phyloP scores from a whole-genome alignment of 2,329 filamentous ascomycete genomes.

The Penicillium sp. region DNA sequence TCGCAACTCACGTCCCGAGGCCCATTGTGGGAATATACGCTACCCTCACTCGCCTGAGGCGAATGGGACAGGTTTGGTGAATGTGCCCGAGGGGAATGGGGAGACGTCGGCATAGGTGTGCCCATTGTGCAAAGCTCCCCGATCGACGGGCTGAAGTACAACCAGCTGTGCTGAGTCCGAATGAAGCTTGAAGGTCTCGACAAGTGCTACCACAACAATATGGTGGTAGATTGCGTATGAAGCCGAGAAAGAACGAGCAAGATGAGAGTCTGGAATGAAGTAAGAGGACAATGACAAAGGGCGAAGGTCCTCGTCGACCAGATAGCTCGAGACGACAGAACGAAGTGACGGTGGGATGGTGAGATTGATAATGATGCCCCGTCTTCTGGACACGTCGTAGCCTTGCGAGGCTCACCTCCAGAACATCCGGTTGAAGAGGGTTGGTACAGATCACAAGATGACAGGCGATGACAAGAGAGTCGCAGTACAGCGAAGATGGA shows the following conservation, averaged over 20 bases:
- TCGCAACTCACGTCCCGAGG: slow-evolving; percentile 17
- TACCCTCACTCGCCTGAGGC: slow-evolving; percentile 20
- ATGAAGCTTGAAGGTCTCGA: neutral
- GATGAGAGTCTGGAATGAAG: neutral
- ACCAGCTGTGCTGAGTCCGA: neutral
- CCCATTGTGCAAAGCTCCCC: slow-evolving; percentile 21
- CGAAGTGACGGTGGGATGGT: neutral
- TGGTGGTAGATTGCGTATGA: neutral
- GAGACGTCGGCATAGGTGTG: slow-evolving; percentile 21
- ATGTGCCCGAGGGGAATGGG: slow-evolving; percentile 22
- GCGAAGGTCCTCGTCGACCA: neutral
- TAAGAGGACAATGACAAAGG: neutral
- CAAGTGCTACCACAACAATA: neutral
- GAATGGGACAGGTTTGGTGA: slow-evolving; percentile 21
- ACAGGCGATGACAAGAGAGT: neutral
- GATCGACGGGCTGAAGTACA: neutral
- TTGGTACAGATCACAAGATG: neutral
- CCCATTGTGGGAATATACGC: slow-evolving; percentile 15
- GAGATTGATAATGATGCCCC: slow-evolving; percentile 6
- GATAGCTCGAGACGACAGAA: slow-evolving; percentile 11
- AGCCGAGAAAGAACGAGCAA: neutral
- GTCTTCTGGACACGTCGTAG: slow-evolving; percentile 12
- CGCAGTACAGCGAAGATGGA: neutral
- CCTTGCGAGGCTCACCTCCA: neutral
- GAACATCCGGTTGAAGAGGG: slow-evolving; percentile 5